Percentiles rank a stretch among this genome's conserved stretches.
Evolutionary conservation across 176 grass and related monocot species (phyloP).

Genomic region (Ensete glaucum): DNA sequence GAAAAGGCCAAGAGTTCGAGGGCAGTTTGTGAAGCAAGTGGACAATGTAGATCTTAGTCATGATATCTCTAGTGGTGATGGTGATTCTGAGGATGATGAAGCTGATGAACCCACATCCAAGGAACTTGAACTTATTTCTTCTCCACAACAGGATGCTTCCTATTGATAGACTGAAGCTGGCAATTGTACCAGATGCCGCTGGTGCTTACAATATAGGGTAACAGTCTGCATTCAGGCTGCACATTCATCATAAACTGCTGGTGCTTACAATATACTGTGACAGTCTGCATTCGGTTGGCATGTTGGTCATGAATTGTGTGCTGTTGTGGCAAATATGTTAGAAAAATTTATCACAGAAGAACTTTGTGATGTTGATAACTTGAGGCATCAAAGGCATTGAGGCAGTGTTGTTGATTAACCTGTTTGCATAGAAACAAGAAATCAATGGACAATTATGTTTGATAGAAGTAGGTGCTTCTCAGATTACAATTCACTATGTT

Average conservation of each 20-base stretch:
- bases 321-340: not conserved
- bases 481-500: too few relatives aligned
- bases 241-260: not conserved
- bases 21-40: constrained; percentile 81
- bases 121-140: constrained; percentile 53
- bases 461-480: too few relatives aligned
- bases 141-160: constrained; percentile 39
- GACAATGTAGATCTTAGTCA: constrained; percentile 38
- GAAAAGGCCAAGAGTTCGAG: constrained; percentile 69
- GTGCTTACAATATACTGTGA: not conserved
- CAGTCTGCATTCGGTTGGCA: not conserved
- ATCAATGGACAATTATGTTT: too few relatives aligned
- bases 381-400: not conserved
- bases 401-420: not conserved
- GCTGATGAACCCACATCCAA: constrained; percentile 52
- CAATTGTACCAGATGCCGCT: not conserved
- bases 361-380: not conserved
- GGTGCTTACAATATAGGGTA: not conserved
- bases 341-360: not conserved
- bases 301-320: not conserved
- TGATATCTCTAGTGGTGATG: constrained; percentile 35
- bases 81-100: constrained; percentile 67
- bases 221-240: not conserved
- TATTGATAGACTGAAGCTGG: not conserved
- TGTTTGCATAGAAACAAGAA: not conserved